Evolutionary conservation across 345 rosid species (phyloP).

Genomic region (Aquilaria yunnanensis): DNA sequence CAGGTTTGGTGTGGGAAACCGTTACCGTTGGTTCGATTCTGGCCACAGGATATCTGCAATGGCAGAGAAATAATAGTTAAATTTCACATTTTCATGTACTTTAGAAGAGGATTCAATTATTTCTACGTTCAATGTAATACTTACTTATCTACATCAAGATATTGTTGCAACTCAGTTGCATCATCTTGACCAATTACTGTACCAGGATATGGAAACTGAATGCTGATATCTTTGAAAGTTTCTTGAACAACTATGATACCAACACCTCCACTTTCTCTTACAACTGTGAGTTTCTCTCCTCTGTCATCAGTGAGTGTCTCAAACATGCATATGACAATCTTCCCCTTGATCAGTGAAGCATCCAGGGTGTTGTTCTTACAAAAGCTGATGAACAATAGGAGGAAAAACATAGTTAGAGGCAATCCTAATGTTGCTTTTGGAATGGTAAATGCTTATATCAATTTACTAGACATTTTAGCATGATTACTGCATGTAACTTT

Average conservation of each 20-base stretch:
- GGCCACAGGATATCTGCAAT: conserved; percentile 30
- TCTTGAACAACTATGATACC: conserved; percentile 40
- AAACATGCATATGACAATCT: conserved; percentile 36
- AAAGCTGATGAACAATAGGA: conserved; percentile 25
- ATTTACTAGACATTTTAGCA: too few species aligned
- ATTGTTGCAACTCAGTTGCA: conserved; percentile 34
- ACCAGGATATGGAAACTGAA: conserved; percentile 32
- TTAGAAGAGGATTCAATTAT: not conserved
- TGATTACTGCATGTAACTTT: not conserved
- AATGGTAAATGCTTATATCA: too few species aligned
- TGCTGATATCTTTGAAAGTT: conserved; percentile 28
- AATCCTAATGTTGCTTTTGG: too few species aligned
- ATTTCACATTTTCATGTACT: too few species aligned
- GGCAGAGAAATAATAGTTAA: not conserved
- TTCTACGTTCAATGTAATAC: not conserved
- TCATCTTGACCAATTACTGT: conserved; percentile 31
- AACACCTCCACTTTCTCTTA: conserved; percentile 34
- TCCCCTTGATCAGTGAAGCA: conserved; percentile 32
- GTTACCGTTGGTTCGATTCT: conserved; percentile 31
- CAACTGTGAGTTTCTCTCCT: conserved; percentile 18
- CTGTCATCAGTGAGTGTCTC: conserved; percentile 20
- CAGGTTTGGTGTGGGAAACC: conserved; percentile 25
- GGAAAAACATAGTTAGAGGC: not conserved
- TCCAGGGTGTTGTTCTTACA: conserved; percentile 40
- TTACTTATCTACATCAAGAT: conserved; percentile 30